These are phyloP conservation scores for Citrus glauca DNA, from an alignment of 345 rosid species.

Conservation along the genomic window DNA sequence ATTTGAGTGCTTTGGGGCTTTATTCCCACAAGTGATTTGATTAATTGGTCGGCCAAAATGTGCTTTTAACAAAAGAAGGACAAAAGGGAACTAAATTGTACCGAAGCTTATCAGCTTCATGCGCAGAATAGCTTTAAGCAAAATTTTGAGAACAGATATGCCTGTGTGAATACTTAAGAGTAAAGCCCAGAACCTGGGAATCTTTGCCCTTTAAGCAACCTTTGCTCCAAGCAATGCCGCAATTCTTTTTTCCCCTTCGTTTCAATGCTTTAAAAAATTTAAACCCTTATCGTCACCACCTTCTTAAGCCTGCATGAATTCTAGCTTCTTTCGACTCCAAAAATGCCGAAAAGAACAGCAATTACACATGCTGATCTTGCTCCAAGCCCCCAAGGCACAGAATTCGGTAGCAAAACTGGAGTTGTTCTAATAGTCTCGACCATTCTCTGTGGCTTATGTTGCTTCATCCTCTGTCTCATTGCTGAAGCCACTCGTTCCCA, in stretches of 20 bases:
- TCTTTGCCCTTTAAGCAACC: conserved; percentile 90
- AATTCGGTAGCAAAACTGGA: conserved; percentile 70
- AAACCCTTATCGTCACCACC: not conserved
- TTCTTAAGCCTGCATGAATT: conserved; percentile 16
- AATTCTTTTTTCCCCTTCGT: conserved; percentile 19
- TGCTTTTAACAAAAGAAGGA: not conserved
- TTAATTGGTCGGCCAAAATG: not conserved
- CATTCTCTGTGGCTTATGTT: conserved; percentile 60
- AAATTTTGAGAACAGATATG: not conserved
- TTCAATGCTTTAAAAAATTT: not conserved
- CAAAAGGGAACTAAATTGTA: not conserved
- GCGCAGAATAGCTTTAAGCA: not conserved
- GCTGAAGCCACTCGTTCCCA: conserved; percentile 91
- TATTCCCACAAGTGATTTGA: not conserved
- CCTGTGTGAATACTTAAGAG: conserved; percentile 25
- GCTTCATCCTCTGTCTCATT: conserved; percentile 77
- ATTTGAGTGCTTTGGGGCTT: not conserved
- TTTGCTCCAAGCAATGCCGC: conserved; percentile 77
- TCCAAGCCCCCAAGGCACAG: conserved; percentile 45
- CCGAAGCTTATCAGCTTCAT: not conserved
- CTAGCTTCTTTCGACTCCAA: not conserved
- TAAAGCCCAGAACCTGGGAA: conserved; percentile 44
- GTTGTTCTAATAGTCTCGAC: conserved; percentile 46
- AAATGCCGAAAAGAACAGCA: conserved; percentile 50
- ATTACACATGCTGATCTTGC: conserved; percentile 87